phyloP scores from a whole-genome alignment of 495 filamentous ascomycete species.

The Glonium stellatum region DNA sequence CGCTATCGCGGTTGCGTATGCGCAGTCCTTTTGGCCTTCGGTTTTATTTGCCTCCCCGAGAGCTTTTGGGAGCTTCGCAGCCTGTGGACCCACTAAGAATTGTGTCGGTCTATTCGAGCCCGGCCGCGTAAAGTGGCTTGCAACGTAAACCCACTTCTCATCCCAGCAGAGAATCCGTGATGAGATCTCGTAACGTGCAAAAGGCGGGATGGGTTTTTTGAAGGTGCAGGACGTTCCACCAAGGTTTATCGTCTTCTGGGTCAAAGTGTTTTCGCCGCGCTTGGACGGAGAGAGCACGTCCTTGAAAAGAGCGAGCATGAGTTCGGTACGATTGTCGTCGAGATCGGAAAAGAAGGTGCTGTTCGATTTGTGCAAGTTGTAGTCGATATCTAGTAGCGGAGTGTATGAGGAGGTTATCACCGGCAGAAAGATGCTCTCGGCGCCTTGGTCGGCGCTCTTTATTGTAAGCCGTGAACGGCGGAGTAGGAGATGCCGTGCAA shows the following conservation, averaged over 20 bases:
- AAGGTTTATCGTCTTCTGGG: slow-evolving; percentile 44
- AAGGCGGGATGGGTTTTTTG: slow-evolving; percentile 59
- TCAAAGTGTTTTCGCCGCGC: slow-evolving; percentile 32
- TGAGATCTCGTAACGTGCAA: slow-evolving; percentile 57
- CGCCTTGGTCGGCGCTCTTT: slow-evolving; percentile 9
- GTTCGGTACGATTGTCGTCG: slow-evolving; percentile 57
- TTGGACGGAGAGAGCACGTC: slow-evolving; percentile 43
- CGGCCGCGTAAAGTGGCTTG: slow-evolving; percentile 62
- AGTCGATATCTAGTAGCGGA: slow-evolving; percentile 65
- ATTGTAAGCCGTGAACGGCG: slow-evolving; percentile 8
- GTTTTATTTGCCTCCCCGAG: slow-evolving; percentile 38
- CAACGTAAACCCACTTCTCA: slow-evolving; percentile 71
- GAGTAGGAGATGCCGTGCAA: slow-evolving; percentile 18
- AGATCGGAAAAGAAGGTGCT: slow-evolving; percentile 68
- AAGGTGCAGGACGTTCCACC: slow-evolving; percentile 61
- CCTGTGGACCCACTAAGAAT: slow-evolving; percentile 25
- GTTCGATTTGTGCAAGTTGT: slow-evolving; percentile 77
- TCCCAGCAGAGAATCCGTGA: slow-evolving; percentile 63
- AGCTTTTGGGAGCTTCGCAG: slow-evolving; percentile 39
- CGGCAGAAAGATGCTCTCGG: slow-evolving; percentile 14
- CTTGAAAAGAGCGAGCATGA: slow-evolving; percentile 50
- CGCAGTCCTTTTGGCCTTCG: slow-evolving; percentile 8
- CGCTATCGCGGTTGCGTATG: slow-evolving; percentile 70
- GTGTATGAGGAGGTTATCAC: slow-evolving; percentile 23
- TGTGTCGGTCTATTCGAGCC: slow-evolving; percentile 26